A percentile compares a stretch with the other conserved stretches of the same genome.
Evolutionary conservation across 163 green algal species (phyloP).

Genomic region (Trebouxia gelatinosa): DNA sequence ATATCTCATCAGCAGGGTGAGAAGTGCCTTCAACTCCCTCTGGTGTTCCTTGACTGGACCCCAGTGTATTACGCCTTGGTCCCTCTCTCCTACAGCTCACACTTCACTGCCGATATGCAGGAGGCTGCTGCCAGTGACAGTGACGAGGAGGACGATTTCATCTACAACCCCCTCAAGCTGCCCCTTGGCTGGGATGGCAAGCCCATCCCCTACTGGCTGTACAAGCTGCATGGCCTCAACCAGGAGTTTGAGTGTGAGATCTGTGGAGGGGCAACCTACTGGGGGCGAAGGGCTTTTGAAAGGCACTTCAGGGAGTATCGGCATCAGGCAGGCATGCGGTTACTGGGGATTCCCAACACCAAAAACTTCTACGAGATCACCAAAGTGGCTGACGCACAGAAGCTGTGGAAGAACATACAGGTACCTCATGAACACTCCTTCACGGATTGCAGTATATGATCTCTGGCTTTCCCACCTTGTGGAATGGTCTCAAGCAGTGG

Average conservation of each 20-base stretch:
- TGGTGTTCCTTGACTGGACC: too few species aligned
- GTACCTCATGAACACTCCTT: slow-evolving; percentile 28
- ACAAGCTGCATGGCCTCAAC: slow-evolving; percentile 99
- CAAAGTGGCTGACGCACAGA: slow-evolving; percentile 82
- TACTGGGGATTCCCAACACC: slow-evolving; percentile 94
- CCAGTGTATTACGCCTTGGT: too few species aligned
- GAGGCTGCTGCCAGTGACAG: slow-evolving; percentile 64
- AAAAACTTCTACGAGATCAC: slow-evolving; percentile 96
- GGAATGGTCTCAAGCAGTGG: too few species aligned
- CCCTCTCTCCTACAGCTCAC: too few species aligned
- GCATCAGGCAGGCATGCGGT: slow-evolving; percentile 91
- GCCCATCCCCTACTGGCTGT: slow-evolving; percentile 99
- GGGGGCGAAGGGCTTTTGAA: slow-evolving; percentile 93
- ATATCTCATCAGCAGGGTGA: too few species aligned
- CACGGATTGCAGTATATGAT: too few species aligned
- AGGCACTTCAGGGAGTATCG: slow-evolving; percentile 86
- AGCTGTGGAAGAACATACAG: slow-evolving; percentile 80
- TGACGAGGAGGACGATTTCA: slow-evolving; percentile 90
- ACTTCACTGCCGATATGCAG: too few species aligned
- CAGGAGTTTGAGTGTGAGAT: slow-evolving; percentile 98
- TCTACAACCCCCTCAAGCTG: slow-evolving; percentile 99
- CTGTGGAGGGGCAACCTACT: slow-evolving; percentile 93
- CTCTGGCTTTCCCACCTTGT: too few species aligned
- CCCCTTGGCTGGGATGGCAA: slow-evolving; percentile 98
- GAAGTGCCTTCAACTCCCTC: too few species aligned